A percentile compares a stretch with the other conserved stretches of the same genome.
These are phyloP conservation scores for Thelonectria olida DNA, from an alignment of 2,329 filamentous ascomycete genomes.

Conservation along the genomic window DNA sequence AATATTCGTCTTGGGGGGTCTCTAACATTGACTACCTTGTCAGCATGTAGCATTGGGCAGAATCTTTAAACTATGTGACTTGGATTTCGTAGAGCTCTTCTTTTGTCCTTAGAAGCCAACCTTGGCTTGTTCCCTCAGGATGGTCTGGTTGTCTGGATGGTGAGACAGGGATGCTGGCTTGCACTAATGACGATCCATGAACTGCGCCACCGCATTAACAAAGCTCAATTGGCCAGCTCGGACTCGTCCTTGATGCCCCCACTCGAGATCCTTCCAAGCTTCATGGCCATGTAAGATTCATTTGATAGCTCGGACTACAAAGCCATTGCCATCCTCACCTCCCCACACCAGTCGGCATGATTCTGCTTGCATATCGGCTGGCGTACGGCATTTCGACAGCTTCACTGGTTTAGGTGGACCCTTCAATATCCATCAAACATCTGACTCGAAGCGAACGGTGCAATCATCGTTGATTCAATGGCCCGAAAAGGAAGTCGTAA, in stretches of 20 bases:
- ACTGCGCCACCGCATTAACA: neutral
- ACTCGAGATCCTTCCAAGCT: neutral
- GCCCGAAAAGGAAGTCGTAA: slow-evolving; percentile 1
- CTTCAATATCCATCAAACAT: neutral
- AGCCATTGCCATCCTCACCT: neutral
- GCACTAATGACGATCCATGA: neutral
- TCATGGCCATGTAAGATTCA: neutral
- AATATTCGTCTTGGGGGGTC: too few species aligned
- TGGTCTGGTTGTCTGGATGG: too few species aligned
- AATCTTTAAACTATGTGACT: too few species aligned
- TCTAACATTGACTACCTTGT: too few species aligned
- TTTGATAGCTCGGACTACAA: neutral
- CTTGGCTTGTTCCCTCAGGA: too few species aligned
- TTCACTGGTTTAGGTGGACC: neutral
- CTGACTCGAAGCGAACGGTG: neutral
- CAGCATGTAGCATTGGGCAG: too few species aligned
- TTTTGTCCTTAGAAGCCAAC: too few species aligned
- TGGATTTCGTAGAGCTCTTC: too few species aligned
- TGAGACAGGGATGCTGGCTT: neutral
- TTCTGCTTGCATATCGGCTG: neutral
- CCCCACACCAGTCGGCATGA: neutral
- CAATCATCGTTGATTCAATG: neutral
- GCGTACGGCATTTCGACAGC: neutral
- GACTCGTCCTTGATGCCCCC: neutral
- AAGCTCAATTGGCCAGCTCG: neutral